Evolutionary conservation across 1,284 basidiomycete genomes (phyloP).

Genomic region (Rhodofomes roseus): DNA sequence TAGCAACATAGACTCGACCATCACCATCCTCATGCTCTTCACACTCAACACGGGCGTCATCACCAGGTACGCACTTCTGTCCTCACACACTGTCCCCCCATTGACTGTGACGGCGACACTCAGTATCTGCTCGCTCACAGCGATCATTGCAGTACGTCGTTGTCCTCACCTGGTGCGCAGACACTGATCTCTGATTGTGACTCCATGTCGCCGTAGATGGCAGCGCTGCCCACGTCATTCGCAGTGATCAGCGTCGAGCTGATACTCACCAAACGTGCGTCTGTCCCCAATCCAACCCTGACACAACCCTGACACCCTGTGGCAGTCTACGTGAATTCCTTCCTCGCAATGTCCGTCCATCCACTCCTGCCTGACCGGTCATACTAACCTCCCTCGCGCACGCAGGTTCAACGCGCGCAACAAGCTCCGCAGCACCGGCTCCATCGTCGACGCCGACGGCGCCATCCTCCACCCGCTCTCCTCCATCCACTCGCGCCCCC

Average conservation of each 20-base stretch:
- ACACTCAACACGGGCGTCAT: constrained; percentile 21
- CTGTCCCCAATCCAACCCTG: no score
- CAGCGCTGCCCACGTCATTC: constrained; percentile 21
- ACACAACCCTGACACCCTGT: background rate
- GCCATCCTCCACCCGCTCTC: background rate
- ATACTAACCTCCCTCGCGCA: background rate
- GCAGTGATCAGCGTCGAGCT: constrained; percentile 26
- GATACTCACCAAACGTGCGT: constrained; percentile 25
- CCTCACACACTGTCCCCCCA: background rate
- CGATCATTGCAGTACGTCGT: constrained; percentile 18
- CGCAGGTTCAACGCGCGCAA: constrained; percentile 12
- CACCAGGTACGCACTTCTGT: constrained; percentile 15
- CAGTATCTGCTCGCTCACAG: constrained; percentile 23
- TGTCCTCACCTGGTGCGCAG: background rate
- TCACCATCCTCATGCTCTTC: constrained; percentile 18
- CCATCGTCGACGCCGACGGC: background rate
- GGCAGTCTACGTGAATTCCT: constrained; percentile 29
- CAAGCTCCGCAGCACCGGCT: background rate
- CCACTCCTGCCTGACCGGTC: constrained; percentile 24
- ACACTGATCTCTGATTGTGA: background rate
- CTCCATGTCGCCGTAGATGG: constrained; percentile 14
- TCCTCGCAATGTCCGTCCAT: constrained; percentile 15
- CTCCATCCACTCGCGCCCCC: background rate
- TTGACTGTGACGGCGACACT: no score
- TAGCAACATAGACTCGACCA: constrained; percentile 16